Evolutionary conservation across 2,329 filamentous ascomycete species (phyloP).

Genomic region (Cladosporium sp.): DNA sequence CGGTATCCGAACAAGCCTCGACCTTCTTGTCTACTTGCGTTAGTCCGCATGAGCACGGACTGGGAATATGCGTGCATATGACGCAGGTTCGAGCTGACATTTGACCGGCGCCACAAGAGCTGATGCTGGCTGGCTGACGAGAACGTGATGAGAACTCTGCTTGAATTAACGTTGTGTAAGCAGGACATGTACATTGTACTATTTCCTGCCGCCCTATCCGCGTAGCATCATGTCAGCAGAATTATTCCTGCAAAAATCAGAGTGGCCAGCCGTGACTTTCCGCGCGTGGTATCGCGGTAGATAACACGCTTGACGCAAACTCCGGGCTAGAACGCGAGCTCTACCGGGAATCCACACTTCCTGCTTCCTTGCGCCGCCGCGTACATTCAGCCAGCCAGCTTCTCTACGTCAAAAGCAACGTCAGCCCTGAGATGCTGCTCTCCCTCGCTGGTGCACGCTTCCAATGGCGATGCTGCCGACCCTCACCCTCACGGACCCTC

Average conservation of each 20-base stretch:
- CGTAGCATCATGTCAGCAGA: not conserved
- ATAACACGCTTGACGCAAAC: not conserved
- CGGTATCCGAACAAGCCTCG: constrained; percentile 8
- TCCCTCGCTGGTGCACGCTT: not conserved
- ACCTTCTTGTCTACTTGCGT: constrained; percentile 2
- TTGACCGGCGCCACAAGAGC: not conserved
- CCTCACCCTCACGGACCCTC: constrained; percentile 48
- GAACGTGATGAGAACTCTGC: not conserved
- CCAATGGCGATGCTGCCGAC: constrained; percentile 36
- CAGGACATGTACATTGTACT: not conserved
- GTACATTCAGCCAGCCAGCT: not conserved
- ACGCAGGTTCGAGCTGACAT: not conserved
- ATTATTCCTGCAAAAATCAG: not conserved
- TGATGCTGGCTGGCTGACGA: not conserved
- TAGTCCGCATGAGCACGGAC: constrained; percentile 4
- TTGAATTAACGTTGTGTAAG: not conserved
- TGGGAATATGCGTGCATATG: not conserved
- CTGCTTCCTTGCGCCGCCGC: not conserved
- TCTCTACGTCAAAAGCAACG: not conserved
- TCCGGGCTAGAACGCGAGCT: not conserved
- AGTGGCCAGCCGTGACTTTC: not conserved
- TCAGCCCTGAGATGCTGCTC: constrained; percentile 7
- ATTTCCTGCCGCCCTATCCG: not conserved
- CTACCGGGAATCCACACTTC: constrained; percentile 6
- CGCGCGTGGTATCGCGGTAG: not conserved